A percentile compares a stretch with the other conserved stretches of the same genome.
phyloP scores from a whole-genome alignment of 257 asterid species.

The Solanum chiquidenum region DNA sequence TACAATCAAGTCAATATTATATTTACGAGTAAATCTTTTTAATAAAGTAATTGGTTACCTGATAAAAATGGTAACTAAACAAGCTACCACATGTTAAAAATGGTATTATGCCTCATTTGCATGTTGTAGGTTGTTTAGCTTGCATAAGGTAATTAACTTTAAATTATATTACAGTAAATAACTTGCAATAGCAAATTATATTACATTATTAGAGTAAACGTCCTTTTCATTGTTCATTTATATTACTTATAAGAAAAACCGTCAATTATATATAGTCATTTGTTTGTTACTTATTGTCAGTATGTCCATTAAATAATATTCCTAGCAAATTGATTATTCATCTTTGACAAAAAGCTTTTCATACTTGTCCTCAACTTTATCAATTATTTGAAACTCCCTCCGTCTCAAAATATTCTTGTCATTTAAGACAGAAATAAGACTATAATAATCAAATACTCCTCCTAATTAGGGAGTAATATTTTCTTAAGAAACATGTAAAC shows the following conservation, averaged over 20 bases:
- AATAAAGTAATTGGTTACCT: not conserved
- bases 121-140: not conserved
- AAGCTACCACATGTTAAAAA: not conserved
- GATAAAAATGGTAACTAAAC: not conserved
- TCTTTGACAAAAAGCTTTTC: not conserved
- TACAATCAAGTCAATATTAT: not conserved
- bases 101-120: not conserved
- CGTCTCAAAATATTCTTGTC: not conserved
- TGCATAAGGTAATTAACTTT: not conserved
- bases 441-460: not conserved
- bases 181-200: not conserved
- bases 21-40: not conserved
- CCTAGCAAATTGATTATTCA: not conserved
- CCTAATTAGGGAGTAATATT: not conserved
- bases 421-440: not conserved
- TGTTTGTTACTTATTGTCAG: not conserved
- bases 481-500: not conserved
- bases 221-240: not conserved
- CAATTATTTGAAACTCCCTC: not conserved
- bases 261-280: not conserved
- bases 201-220: not conserved
- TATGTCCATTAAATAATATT: not conserved
- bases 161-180: not conserved
- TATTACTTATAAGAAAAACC: not conserved
- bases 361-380: not conserved